Percentiles rank a stretch among this genome's conserved stretches.
These are phyloP conservation scores for Backusella liffmaniae DNA, from an alignment of 192 early-diverging fungal species.

Conservation along the genomic window DNA sequence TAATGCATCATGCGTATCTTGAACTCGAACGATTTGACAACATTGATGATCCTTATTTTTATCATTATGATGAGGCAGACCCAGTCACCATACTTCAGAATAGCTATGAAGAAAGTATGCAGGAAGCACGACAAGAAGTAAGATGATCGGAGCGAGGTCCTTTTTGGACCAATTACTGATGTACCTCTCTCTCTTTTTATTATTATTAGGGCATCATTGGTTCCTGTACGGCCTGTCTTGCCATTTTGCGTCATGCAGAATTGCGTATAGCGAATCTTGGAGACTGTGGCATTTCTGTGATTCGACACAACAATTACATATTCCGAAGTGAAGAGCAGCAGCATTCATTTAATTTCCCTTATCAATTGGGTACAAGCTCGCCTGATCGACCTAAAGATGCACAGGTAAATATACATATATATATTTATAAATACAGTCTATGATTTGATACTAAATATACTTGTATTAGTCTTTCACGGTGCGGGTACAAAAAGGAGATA, in stretches of 20 bases:
- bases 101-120: constrained; percentile 73
- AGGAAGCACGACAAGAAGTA: constrained; percentile 70
- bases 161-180: background rate
- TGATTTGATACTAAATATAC: too few relatives aligned
- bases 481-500: constrained; percentile 88
- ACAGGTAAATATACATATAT: constrained; percentile 15
- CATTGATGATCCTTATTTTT: constrained; percentile 71
- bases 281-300: constrained; percentile 88
- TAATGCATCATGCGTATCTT: constrained; percentile 90
- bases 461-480: constrained; percentile 56
- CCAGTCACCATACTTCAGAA: constrained; percentile 76
- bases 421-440: too few relatives aligned
- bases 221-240: constrained; percentile 88
- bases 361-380: constrained; percentile 80
- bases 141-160: background rate
- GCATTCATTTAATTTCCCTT: constrained; percentile 98
- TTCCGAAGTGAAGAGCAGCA: constrained; percentile 97
- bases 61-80: constrained; percentile 76
- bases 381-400: constrained; percentile 32
- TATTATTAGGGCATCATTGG: constrained; percentile 67
- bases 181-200: background rate
- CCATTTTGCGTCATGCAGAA: constrained; percentile 86
- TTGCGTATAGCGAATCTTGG: constrained; percentile 93
- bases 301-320: constrained; percentile 82
- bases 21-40: constrained; percentile 89